Evolutionary conservation across 148 eudicot species (phyloP), one percentile per base, ranked within the genome.

Genomic region (Fagopyrum tataricum): DNA sequence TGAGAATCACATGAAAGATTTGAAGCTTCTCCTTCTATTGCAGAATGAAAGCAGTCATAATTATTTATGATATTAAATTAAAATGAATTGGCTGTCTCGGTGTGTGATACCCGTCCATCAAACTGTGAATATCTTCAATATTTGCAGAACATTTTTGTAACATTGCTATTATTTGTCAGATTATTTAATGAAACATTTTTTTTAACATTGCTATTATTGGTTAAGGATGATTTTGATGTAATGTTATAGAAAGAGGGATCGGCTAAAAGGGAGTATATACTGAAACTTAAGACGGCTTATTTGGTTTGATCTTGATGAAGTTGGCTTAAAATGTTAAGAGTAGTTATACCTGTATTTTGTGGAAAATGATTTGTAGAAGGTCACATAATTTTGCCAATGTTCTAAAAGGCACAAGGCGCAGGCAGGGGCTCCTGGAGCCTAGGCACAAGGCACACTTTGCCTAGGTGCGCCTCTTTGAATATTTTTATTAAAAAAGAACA

Each of bases 151-250:
- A 44, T 44, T 31, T 31, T 31, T 31, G 0, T 31, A 31, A 31
- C n/a, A 31, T 31, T 31, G 37, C 37, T 31, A 31, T 18, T 53
- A n/a, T 6, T 53, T 20, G 21, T 52, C 5, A 6, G n/a, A n/a
- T n/a, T n/a, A n/a, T n/a, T n/a, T n/a, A n/a, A n/a, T n/a, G n/a
- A n/a, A n/a, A 14, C 53, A 49, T 12, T 4, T 49, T n/a, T 12
- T 4, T 11, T 49, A 49, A 52, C 18, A 18, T n/a, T 52, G 58
- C 58, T 52, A n/a, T 18, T 53, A n/a, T 6, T 53, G 59, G 24
- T 53, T 18, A 7, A 56, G 62, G 62, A 56, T 56, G 62, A 56
- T 56, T 52, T 23, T 56, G 62, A 56, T 56, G 62, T 18, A 56
- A 21, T 56, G 12, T 20, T 18, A 8, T 56, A 56, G 62, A 56